A percentile compares a stretch with the other conserved stretches of the same genome.
These are phyloP conservation scores for Pythium graminicola DNA, from an alignment of 352 stramenopile species.

Conservation along the genomic window DNA sequence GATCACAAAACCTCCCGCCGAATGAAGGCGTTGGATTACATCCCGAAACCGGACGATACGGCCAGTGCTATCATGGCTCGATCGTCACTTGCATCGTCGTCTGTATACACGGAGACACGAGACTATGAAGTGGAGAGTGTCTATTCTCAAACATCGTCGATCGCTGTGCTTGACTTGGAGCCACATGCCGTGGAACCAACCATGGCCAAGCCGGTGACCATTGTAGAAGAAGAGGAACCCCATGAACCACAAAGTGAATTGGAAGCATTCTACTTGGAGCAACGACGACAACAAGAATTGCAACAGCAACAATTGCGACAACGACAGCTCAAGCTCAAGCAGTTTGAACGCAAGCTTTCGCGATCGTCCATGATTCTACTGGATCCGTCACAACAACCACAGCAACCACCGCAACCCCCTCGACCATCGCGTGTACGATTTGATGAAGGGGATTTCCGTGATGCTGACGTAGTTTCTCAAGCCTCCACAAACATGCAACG, in stretches of 20 bases:
- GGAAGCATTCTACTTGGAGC: slow-evolving; percentile 12
- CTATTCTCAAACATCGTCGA: slow-evolving; percentile 37
- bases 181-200: slow-evolving; percentile 22
- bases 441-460: too few species aligned
- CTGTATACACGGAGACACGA: slow-evolving; percentile 15
- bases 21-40: slow-evolving; percentile 22
- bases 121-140: slow-evolving; percentile 17
- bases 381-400: not conserved
- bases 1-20: slow-evolving; percentile 14
- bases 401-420: not conserved
- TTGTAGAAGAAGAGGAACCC: slow-evolving; percentile 4
- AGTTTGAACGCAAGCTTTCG: not conserved
- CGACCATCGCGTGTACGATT: slow-evolving; percentile 14
- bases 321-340: slow-evolving; percentile 5
- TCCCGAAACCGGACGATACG: slow-evolving; percentile 2
- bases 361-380: slow-evolving; percentile 2
- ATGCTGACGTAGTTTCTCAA: too few species aligned
- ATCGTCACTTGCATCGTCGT: slow-evolving; percentile 13
- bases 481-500: too few species aligned
- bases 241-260: slow-evolving; percentile 5
- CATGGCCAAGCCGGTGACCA: slow-evolving; percentile 17
- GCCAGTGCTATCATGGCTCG: not conserved
- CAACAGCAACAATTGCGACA: slow-evolving; percentile 6
- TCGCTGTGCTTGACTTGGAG: slow-evolving; percentile 47
- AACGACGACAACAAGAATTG: slow-evolving; percentile 7